A percentile compares a stretch with the other conserved stretches of the same genome.
Conservation (phyloP, 2,329 filamentous ascomycete species). For the Chaetomium globosum region DNA sequence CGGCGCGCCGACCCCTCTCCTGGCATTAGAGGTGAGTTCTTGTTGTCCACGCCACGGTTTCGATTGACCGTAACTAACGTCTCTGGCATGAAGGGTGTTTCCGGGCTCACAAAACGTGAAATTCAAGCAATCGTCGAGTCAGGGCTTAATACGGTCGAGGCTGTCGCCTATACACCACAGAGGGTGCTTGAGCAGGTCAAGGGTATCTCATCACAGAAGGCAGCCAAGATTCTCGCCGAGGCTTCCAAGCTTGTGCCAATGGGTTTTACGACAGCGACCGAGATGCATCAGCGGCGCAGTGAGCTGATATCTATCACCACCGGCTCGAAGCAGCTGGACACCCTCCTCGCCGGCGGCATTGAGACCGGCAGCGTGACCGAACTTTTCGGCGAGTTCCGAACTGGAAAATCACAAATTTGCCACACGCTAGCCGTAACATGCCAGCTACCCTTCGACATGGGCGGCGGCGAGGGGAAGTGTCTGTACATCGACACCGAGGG, state of each 20-base stretch:
- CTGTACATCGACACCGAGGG: slow-evolving; percentile 98
- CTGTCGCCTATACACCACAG: slow-evolving; percentile 87
- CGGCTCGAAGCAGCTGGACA: slow-evolving; percentile 96
- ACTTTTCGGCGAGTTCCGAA: slow-evolving; percentile 96
- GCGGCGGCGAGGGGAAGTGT: slow-evolving; percentile 96
- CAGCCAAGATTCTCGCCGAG: slow-evolving; percentile 78
- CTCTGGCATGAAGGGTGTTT: slow-evolving; percentile 70
- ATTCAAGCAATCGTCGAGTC: slow-evolving; percentile 91
- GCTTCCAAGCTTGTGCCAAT: slow-evolving; percentile 96
- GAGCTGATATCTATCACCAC: slow-evolving; percentile 98
- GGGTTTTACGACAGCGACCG: slow-evolving; percentile 98
- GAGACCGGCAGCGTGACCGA: slow-evolving; percentile 98
- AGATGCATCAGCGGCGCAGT: slow-evolving; percentile 96
- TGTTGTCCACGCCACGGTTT: not conserved
- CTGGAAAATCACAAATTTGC: slow-evolving; percentile 97
- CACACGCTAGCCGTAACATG: slow-evolving; percentile 98
- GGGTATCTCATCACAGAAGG: slow-evolving; percentile 96
- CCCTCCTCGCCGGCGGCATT: slow-evolving; percentile 87
- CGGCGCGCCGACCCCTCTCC: slow-evolving; percentile 88
- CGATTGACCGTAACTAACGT: not conserved
- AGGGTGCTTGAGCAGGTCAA: slow-evolving; percentile 91
- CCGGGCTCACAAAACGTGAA: slow-evolving; percentile 89
- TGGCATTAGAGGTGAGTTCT: slow-evolving; percentile 74
- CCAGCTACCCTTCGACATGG: slow-evolving; percentile 97
- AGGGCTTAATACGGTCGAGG: slow-evolving; percentile 93